A percentile compares a stretch with the other conserved stretches of the same genome.
phyloP scores from a whole-genome alignment of 2,329 filamentous ascomycete species.

The Sordariomycetes sp. region DNA sequence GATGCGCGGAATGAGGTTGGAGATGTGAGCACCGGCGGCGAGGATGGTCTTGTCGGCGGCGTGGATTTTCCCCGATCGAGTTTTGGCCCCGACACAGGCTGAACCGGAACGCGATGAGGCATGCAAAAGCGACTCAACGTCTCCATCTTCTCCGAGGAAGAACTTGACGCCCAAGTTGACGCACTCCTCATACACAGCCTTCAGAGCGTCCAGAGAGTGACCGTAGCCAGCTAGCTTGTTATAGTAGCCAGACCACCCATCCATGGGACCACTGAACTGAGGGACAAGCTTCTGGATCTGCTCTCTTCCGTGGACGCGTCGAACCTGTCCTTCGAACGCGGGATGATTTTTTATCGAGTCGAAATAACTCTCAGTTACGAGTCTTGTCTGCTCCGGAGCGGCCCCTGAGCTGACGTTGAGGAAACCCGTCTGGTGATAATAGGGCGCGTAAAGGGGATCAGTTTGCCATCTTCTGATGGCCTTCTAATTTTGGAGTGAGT shows the following conservation, averaged over 20 bases:
- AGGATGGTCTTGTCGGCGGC: constrained; percentile 47
- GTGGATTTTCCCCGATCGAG: constrained; percentile 23
- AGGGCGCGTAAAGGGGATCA: not conserved
- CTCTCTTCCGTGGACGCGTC: not conserved
- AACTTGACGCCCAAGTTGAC: not conserved
- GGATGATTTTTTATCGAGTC: not conserved
- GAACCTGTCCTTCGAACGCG: not conserved
- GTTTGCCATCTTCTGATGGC: not conserved
- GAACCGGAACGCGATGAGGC: not conserved
- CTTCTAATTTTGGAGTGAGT: not conserved
- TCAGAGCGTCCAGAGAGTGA: not conserved
- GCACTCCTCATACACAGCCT: not conserved
- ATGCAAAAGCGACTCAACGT: not conserved
- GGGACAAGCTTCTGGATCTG: not conserved
- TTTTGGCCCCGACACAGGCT: constrained; percentile 12
- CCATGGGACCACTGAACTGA: not conserved
- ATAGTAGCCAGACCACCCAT: not conserved
- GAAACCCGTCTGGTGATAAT: not conserved
- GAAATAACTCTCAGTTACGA: not conserved
- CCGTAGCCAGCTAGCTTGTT: not conserved
- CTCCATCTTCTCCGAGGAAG: not conserved
- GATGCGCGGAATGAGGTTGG: constrained; percentile 49
- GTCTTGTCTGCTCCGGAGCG: not conserved
- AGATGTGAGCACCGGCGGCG: constrained; percentile 53
- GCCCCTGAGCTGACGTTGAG: not conserved